Evolutionary conservation across 345 rosid genomes (phyloP).

Genomic region (Linum usitatissimum): DNA sequence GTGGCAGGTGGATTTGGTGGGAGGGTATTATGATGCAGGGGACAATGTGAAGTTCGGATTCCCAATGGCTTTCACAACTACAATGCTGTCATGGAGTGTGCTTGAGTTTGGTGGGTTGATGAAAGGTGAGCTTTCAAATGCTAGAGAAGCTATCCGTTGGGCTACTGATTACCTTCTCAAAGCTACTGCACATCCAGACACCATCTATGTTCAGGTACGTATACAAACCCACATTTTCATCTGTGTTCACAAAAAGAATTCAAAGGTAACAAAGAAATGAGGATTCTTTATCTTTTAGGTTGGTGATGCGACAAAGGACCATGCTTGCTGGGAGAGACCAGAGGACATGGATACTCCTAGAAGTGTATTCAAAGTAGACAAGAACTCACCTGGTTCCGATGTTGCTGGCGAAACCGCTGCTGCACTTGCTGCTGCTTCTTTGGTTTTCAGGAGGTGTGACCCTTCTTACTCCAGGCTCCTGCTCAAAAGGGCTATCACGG

Average conservation of each 20-base stretch:
- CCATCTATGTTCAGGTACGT: conserved; percentile 5
- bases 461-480: conserved; percentile 1
- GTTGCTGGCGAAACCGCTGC: conserved; percentile 4
- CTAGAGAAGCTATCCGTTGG: conserved; percentile 3
- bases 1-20: conserved; percentile 5
- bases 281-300: background rate
- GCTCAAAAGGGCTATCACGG: conserved; percentile 3
- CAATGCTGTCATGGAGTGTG: conserved; percentile 4
- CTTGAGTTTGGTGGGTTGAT: conserved; percentile 1
- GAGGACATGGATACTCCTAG: conserved; percentile 8
- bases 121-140: conserved; percentile 1
- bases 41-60: conserved; percentile 6
- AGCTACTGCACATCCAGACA: conserved; percentile 2
- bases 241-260: background rate
- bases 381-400: conserved; percentile 3
- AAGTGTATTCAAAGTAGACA: background rate
- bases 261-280: background rate
- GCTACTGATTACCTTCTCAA: conserved; percentile 1
- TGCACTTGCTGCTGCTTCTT: conserved; percentile 1
- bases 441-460: conserved; percentile 1
- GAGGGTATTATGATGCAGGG: conserved; percentile 7
- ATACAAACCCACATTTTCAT: background rate
- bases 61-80: conserved; percentile 3
- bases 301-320: conserved; percentile 2
- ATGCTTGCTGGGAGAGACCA: conserved; percentile 3